Base-by-base conservation (phyloP, 305 asterid genomes). In the Fraxinus angustifolia region DNA sequence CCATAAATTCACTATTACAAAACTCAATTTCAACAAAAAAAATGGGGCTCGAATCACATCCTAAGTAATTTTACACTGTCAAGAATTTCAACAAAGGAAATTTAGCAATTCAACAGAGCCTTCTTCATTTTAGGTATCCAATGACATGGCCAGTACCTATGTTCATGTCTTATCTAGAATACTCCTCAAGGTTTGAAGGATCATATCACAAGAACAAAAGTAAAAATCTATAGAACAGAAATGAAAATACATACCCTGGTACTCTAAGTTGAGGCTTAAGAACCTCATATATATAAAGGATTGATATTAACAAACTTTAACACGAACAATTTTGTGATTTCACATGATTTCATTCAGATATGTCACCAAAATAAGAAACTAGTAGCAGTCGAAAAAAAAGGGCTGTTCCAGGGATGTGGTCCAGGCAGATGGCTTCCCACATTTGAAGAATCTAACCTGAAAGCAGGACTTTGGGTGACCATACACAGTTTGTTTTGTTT, bases 391-490 rank as follows among this genome's bases (percentile, higher is more conserved):
- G 17, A 70, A n/a, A 48, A 45, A 60, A 42, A 40, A 38, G 2
- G 0, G 62, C 23, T 62, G 79, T 73, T 45, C 75, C 71, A 33
- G 74, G 78, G 50, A 77, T 70, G 16, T 73, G 62, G 8, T 42
- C 81, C 78, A 35, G 48, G 76, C 48, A 56, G 53, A 48, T 75
- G 3, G n/a, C 75, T 78, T 62, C 21, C 42, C 67, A 36, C 31
- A 73, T 36, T 10, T 10, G 50, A 60, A 45, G 35, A 34, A 77
- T 73, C 78, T 35, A 35, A 38, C 78, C 82, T 28, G 67, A 17
- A 58, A 77, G 82, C 67, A 82, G 75, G 26, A 16, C 70, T 74
- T 73, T 48, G 48, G 77, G 77, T 40, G 65, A 78, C 80, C 26
- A 42, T 26, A 80, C 60, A 26, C 31, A 10, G 33, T 60, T 68